Percentiles rank a stretch among this genome's conserved stretches.
These are phyloP conservation scores for Sicyos baderoa DNA, from an alignment of 306 rosid species.

Conservation along the genomic window DNA sequence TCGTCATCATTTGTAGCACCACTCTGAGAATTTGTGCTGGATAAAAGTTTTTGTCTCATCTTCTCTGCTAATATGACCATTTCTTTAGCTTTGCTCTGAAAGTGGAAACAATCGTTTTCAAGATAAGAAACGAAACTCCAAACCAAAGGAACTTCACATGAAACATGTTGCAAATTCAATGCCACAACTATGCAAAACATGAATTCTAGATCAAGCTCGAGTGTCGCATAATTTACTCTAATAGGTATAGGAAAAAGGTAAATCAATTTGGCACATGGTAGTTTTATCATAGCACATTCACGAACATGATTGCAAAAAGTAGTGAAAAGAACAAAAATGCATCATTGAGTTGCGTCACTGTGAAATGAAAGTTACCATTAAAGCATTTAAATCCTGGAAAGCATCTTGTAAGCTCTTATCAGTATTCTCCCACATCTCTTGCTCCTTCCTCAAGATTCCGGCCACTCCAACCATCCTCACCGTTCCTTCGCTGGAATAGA, in stretches of 20 bases:
- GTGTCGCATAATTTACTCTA: neutral
- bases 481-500: constrained; percentile 68
- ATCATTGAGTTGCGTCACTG: neutral
- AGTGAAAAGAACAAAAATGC: too few species aligned
- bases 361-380: constrained; percentile 45
- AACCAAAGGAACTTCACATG: neutral
- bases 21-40: constrained; percentile 58
- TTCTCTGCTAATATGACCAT: constrained; percentile 97
- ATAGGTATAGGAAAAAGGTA: constrained; percentile 3
- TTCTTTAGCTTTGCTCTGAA: constrained; percentile 96
- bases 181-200: neutral
- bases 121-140: neutral
- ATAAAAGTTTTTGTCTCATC: constrained; percentile 83
- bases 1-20: constrained; percentile 58
- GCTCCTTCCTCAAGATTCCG: constrained; percentile 92
- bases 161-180: neutral
- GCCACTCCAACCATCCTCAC: constrained; percentile 93
- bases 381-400: constrained; percentile 96
- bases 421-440: constrained; percentile 97
- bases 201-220: constrained; percentile 8
- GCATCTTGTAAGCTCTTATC: constrained; percentile 95
- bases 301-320: too few species aligned
- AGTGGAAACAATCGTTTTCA: constrained; percentile 21
- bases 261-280: neutral
- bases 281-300: too few species aligned